Percentiles rank a stretch among this genome's conserved stretches.
Conservation (phyloP, 129 eudicot species). For the Lonicera japonica region DNA sequence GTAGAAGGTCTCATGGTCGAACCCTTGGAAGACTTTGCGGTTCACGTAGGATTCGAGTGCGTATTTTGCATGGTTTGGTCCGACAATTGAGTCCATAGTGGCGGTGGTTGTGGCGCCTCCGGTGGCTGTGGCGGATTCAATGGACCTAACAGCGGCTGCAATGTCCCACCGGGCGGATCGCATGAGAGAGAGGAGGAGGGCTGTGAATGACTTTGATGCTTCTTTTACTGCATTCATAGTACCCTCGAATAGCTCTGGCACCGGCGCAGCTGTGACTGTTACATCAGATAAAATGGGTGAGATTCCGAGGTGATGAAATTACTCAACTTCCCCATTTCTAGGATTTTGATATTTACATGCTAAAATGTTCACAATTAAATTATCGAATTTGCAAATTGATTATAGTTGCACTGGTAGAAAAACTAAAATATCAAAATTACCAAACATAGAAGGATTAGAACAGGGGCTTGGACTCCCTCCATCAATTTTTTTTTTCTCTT, state of each 20-base stretch:
- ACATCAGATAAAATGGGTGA: constrained; percentile 10
- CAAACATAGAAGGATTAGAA: no score
- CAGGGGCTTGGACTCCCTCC: no score
- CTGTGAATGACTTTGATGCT: constrained; percentile 64
- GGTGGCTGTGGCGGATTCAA: constrained; percentile 50
- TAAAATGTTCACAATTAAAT: no score
- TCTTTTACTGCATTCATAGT: constrained; percentile 65
- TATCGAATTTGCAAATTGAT: no score
- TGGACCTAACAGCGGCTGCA: constrained; percentile 79
- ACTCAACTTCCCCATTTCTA: no score
- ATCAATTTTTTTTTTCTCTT: no score
- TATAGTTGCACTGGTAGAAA: no score
- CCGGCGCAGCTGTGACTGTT: constrained; percentile 63
- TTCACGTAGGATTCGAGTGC: constrained; percentile 79
- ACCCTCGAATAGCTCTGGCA: constrained; percentile 61
- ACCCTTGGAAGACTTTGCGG: constrained; percentile 80
- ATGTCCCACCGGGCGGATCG: constrained; percentile 95
- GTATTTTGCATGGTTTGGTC: constrained; percentile 61
- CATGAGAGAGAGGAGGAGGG: constrained; percentile 83
- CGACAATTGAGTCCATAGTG: constrained; percentile 38
- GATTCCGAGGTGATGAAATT: background rate
- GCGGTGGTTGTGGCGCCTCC: constrained; percentile 22
- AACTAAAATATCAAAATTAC: no score
- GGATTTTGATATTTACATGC: no score
- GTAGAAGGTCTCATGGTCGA: constrained; percentile 91